Percentiles rank a stretch among this genome's conserved stretches.
phyloP scores from a whole-genome alignment of 805 yeast species.

The Phaffomyces thermotolerans region DNA sequence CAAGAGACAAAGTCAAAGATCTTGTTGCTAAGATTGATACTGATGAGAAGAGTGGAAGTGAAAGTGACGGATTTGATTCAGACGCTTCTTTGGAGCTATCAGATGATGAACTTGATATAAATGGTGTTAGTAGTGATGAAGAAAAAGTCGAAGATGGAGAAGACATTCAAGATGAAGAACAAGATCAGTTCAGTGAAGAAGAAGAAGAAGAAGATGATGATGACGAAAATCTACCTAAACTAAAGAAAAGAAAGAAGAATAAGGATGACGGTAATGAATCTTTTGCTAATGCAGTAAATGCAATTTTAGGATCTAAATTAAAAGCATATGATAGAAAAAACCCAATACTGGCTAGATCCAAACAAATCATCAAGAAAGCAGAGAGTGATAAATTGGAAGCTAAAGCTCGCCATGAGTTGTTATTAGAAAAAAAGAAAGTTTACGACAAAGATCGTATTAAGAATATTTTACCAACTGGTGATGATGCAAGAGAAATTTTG shows the following conservation, averaged over 20 bases:
- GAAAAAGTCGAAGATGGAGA: slow-evolving; percentile 13
- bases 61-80: slow-evolving; percentile 7
- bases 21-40: slow-evolving; percentile 5
- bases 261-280: slow-evolving; percentile 64
- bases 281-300: slow-evolving; percentile 77
- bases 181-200: slow-evolving; percentile 5
- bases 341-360: slow-evolving; percentile 86
- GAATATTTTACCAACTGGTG: slow-evolving; percentile 59
- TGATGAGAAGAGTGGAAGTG: slow-evolving; percentile 10
- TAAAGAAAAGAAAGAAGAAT: slow-evolving; percentile 49
- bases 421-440: slow-evolving; percentile 62
- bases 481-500: slow-evolving; percentile 47
- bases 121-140: slow-evolving; percentile 7
- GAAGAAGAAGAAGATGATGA: slow-evolving; percentile 26
- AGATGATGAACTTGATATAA: slow-evolving; percentile 7
- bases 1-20: slow-evolving; percentile 4
- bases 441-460: slow-evolving; percentile 62
- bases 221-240: slow-evolving; percentile 36
- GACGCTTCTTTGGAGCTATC: slow-evolving; percentile 10
- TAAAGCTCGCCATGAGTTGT: slow-evolving; percentile 66
- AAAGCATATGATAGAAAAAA: slow-evolving; percentile 86
- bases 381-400: slow-evolving; percentile 78
- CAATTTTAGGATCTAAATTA: slow-evolving; percentile 75
- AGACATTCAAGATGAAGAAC: slow-evolving; percentile 7
- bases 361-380: slow-evolving; percentile 56